Base-by-base conservation (phyloP, 495 filamentous ascomycete genomes). In the Xylaria bambusicola region DNA sequence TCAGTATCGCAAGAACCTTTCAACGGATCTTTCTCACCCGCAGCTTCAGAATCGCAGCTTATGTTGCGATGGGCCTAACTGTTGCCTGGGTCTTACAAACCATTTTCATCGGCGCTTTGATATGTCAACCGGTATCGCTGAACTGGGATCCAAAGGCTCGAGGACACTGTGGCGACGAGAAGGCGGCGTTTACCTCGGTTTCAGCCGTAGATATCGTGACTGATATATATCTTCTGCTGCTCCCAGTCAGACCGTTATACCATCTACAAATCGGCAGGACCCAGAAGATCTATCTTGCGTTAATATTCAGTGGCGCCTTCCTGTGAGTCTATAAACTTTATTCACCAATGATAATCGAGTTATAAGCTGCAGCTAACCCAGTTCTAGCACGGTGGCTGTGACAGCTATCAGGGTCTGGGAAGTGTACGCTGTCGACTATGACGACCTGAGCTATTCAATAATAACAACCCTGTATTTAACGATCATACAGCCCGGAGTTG, bases 11-110 rank as follows among this genome's bases (percentile, higher is more conserved):
- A 21, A 20, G 3, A 13, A 60, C 26, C 15, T 33, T 60, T 15
- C 20, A 52, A 29, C 56, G 56, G 21, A 52, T 60, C 9, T 60
- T 52, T 33, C 44, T 60, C 29, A 52, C 56, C n/a, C 56, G 26
- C 10, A 12, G 8, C 3, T 52, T 51, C 36, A 13, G 3, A 5
- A 36, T 38, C 13, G 38, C 48, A 15, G 45, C 35, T 4, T 52
- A 52, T 18, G 15, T 21, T 2, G 27, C 7, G 13, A 44, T 60
- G 9, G 35, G n/a, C 3, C 21, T 60, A 12, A 17, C 33, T 5
- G 18, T 44, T 9, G 33, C 18, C 56, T 60, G 48, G 57, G 31
- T 60, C 35, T 7, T 60, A 3, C 57, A 53, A 20, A 53, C 57
- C 17, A 53, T 60, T 29, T 35, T 46, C 35, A 46, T 52, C 26